A percentile compares a stretch with the other conserved stretches of the same genome.
These are phyloP conservation scores for Hortiboletus campestris DNA, from an alignment of 768 basidiomycete genomes.

Conservation along the genomic window DNA sequence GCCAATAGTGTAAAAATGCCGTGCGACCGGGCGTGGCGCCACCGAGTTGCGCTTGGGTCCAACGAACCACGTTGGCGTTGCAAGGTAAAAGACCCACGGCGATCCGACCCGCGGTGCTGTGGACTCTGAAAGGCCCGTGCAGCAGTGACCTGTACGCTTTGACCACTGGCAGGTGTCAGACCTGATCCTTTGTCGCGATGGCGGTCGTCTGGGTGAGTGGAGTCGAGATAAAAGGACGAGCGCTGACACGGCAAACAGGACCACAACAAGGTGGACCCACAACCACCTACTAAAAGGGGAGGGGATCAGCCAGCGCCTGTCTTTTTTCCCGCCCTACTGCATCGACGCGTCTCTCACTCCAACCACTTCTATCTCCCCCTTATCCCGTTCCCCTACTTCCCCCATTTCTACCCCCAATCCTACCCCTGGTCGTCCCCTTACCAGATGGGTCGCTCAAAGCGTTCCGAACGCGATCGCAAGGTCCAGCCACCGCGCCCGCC, in stretches of 20 bases:
- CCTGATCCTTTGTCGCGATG: constrained; percentile 10
- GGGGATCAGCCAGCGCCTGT: constrained; percentile 18
- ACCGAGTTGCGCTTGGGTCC: not conserved
- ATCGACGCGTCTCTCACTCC: constrained; percentile 28
- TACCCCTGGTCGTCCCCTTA: constrained; percentile 9
- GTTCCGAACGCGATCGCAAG: constrained; percentile 5
- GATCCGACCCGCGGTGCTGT: not conserved
- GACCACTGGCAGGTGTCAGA: constrained; percentile 13
- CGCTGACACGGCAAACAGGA: constrained; percentile 26
- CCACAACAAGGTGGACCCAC: constrained; percentile 36
- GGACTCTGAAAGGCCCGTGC: constrained; percentile 1
- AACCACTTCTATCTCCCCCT: constrained; percentile 20
- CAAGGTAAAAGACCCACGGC: not conserved
- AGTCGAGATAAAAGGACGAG: constrained; percentile 9
- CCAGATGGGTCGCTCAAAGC: constrained; percentile 22
- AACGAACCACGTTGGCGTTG: not conserved
- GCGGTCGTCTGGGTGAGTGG: constrained; percentile 15
- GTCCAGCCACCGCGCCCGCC: constrained; percentile 61
- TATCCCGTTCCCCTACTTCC: not conserved
- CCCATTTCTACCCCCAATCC: constrained; percentile 4
- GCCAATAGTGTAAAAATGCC: not conserved
- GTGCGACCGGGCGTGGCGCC: constrained; percentile 10
- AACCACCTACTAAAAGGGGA: constrained; percentile 37
- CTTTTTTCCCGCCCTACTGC: constrained; percentile 25
- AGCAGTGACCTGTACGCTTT: constrained; percentile 7